A percentile compares a stretch with the other conserved stretches of the same genome.
Evolutionary conservation across 2,329 filamentous ascomycete genomes (phyloP).

Genomic region (Aspergillus caelatus): DNA sequence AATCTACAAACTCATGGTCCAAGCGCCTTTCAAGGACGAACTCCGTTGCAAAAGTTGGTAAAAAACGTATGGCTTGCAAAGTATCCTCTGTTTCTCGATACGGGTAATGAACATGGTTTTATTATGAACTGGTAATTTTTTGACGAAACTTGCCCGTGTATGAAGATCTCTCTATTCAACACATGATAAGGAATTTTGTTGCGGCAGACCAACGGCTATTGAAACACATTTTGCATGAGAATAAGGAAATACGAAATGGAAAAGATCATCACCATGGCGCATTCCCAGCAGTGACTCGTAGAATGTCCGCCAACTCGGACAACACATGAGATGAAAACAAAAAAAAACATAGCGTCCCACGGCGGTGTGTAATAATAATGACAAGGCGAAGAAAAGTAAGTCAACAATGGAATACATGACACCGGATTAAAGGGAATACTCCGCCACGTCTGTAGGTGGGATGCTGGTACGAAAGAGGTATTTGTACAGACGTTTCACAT

Average conservation of each 20-base stretch:
- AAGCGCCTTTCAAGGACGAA: not conserved
- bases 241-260: not conserved
- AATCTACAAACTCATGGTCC: not conserved
- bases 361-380: slow-evolving; percentile 24
- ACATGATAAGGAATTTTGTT: not conserved
- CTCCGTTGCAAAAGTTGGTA: too few species aligned
- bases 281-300: slow-evolving; percentile 23
- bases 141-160: not conserved
- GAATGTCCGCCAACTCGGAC: slow-evolving; percentile 11
- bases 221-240: not conserved
- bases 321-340: slow-evolving; percentile 16
- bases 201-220: not conserved
- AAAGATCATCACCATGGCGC: slow-evolving; percentile 22
- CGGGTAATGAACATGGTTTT: not conserved
- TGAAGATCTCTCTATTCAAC: not conserved
- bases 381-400: slow-evolving; percentile 14
- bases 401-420: slow-evolving; percentile 10
- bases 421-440: slow-evolving; percentile 24
- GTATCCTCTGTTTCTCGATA: not conserved
- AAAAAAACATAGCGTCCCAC: slow-evolving; percentile 18
- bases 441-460: slow-evolving; percentile 22
- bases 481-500: slow-evolving; percentile 21
- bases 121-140: not conserved
- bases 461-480: slow-evolving; percentile 13
- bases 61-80: not conserved